Evolutionary conservation across 2,329 filamentous ascomycete genomes (phyloP).

Genomic region (Botryotinia globosa): DNA sequence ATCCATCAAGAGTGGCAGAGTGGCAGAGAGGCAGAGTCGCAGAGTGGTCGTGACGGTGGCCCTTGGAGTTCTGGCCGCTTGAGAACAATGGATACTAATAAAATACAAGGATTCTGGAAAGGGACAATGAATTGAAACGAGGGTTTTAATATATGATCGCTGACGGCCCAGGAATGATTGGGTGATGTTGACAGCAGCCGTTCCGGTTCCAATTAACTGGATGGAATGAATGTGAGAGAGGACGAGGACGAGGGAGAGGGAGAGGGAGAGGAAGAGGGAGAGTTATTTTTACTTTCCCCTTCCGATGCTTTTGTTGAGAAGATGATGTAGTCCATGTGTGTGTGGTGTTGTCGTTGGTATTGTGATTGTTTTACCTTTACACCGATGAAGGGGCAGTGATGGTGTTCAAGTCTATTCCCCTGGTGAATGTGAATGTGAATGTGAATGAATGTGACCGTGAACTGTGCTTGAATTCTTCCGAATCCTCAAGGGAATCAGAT

Average conservation of each 20-base stretch:
- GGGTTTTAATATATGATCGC: background rate
- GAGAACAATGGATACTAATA: background rate
- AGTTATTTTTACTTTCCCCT: constrained; percentile 12
- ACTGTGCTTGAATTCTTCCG: background rate
- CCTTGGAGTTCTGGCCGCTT: background rate
- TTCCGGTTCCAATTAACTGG: constrained; percentile 6
- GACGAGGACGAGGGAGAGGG: background rate
- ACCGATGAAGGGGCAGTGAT: background rate
- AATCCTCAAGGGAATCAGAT: background rate
- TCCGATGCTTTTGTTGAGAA: background rate
- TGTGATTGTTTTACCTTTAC: background rate
- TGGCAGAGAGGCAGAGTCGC: constrained; percentile 15
- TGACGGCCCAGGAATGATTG: constrained; percentile 13
- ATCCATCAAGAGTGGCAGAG: constrained; percentile 18
- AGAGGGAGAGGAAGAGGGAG: no score
- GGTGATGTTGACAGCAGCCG: constrained; percentile 10
- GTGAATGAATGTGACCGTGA: background rate
- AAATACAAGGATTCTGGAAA: background rate
- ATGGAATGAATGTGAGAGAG: background rate
- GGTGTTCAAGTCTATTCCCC: background rate
- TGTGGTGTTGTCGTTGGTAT: background rate
- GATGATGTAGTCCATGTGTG: background rate
- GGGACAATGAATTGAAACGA: background rate
- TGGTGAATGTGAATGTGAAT: background rate
- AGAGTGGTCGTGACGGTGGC: background rate